phyloP scores from a whole-genome alignment of 345 rosid species.

The Melastoma malabathricum region DNA sequence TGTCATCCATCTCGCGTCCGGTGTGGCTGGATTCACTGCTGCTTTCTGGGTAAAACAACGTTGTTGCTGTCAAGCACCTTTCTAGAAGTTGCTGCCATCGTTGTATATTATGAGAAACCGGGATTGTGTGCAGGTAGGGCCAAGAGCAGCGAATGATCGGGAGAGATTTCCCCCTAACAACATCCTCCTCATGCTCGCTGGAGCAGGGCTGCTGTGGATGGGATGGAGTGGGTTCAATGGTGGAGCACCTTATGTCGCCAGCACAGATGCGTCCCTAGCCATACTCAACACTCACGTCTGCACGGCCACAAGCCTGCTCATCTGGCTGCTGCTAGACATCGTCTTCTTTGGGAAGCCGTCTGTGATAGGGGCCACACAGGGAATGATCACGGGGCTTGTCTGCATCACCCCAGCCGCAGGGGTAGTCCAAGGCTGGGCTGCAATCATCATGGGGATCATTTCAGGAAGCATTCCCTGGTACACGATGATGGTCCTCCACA shows the following conservation, averaged over 20 bases:
- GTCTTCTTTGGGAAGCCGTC: slow-evolving; percentile 25
- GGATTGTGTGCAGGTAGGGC: slow-evolving; percentile 47
- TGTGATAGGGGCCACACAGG: slow-evolving; percentile 28
- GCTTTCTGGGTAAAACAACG: slow-evolving; percentile 28
- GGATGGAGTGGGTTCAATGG: slow-evolving; percentile 60
- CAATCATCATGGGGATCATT: slow-evolving; percentile 22
- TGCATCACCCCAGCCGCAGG: slow-evolving; percentile 47
- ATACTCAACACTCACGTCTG: slow-evolving; percentile 45
- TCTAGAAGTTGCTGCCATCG: too few relatives aligned
- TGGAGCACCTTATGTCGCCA: slow-evolving; percentile 24
- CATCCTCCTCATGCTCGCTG: slow-evolving; percentile 33
- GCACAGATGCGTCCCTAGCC: slow-evolving; percentile 28
- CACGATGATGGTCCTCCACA: slow-evolving; percentile 6
- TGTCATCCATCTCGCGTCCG: slow-evolving; percentile 31
- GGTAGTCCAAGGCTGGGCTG: slow-evolving; percentile 44
- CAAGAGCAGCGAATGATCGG: slow-evolving; percentile 31
- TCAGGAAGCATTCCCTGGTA: slow-evolving; percentile 40
- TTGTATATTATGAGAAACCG: too few relatives aligned
- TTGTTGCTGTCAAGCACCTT: too few relatives aligned
- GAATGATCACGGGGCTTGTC: slow-evolving; percentile 43
- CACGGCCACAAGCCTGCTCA: slow-evolving; percentile 27
- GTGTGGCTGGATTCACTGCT: slow-evolving; percentile 20
- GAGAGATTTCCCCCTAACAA: slow-evolving; percentile 33
- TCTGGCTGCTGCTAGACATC: slow-evolving; percentile 34
- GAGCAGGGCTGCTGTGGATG: slow-evolving; percentile 50